A percentile compares a stretch with the other conserved stretches of the same genome.
phyloP scores from a whole-genome alignment of 2,329 filamentous ascomycete genomes.

The Sarocladiaceae sp. region DNA sequence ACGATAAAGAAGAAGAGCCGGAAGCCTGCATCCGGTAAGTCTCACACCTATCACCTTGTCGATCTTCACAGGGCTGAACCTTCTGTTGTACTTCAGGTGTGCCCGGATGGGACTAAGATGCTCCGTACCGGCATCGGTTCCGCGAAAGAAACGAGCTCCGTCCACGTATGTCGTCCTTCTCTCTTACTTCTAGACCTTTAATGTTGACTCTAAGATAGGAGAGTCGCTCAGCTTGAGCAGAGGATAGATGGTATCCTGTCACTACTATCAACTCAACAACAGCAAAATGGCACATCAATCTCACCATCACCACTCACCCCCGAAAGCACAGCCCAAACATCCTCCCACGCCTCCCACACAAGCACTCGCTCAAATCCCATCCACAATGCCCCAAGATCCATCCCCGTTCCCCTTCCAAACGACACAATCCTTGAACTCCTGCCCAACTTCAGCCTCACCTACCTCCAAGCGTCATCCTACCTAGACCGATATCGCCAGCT shows the following conservation, averaged over 20 bases:
- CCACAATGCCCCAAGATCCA: background rate
- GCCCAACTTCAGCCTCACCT: constrained; percentile 29
- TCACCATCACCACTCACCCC: constrained; percentile 13
- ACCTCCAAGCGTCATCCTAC: constrained; percentile 26
- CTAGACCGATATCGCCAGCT: constrained; percentile 28
- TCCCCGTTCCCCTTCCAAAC: background rate
- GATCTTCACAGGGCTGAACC: background rate
- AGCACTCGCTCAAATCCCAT: background rate
- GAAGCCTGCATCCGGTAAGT: constrained; percentile 24
- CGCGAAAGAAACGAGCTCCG: constrained; percentile 29
- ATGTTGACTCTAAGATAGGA: constrained; percentile 17
- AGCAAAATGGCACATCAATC: constrained; percentile 12
- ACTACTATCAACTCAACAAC: constrained; percentile 27
- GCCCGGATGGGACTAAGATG: constrained; percentile 28
- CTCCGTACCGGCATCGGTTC: constrained; percentile 27
- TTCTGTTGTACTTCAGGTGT: constrained; percentile 22
- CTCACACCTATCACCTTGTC: background rate
- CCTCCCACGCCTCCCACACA: background rate
- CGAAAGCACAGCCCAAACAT: constrained; percentile 9
- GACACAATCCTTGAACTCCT: constrained; percentile 22
- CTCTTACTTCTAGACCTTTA: background rate
- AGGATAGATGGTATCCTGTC: constrained; percentile 37
- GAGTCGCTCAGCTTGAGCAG: constrained; percentile 32
- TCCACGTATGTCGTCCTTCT: constrained; percentile 25
- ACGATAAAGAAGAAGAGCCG: constrained; percentile 15